phyloP scores from a whole-genome alignment of 805 yeast genomes.

The Kazachstania bromeliacearum region DNA sequence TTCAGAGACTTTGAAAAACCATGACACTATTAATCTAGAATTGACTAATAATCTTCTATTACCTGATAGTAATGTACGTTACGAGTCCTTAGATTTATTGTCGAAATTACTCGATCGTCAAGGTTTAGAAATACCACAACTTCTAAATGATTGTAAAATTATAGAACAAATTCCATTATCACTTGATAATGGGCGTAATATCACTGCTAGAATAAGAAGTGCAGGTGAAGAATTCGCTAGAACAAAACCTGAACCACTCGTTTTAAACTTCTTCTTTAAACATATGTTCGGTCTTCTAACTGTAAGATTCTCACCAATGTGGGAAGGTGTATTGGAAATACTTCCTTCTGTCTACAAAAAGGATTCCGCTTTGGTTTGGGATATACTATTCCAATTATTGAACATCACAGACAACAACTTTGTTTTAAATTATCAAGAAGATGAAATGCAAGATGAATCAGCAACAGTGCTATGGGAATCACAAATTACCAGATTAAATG shows the following conservation, averaged over 20 bases:
- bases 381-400: slow-evolving; percentile 33
- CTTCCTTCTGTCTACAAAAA: slow-evolving; percentile 39
- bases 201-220: slow-evolving; percentile 57
- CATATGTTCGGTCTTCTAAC: slow-evolving; percentile 63
- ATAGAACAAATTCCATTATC: slow-evolving; percentile 68
- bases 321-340: slow-evolving; percentile 66
- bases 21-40: not conserved
- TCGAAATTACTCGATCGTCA: slow-evolving; percentile 17
- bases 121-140: slow-evolving; percentile 29
- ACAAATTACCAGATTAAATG: slow-evolving; percentile 37
- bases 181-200: slow-evolving; percentile 63
- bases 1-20: not conserved
- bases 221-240: slow-evolving; percentile 38
- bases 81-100: slow-evolving; percentile 42
- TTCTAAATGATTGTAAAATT: slow-evolving; percentile 42
- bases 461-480: slow-evolving; percentile 33
- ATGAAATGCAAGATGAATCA: slow-evolving; percentile 6
- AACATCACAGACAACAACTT: slow-evolving; percentile 14
- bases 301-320: slow-evolving; percentile 72
- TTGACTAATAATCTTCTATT: slow-evolving; percentile 34
- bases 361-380: slow-evolving; percentile 46
- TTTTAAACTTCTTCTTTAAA: slow-evolving; percentile 27
- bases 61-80: slow-evolving; percentile 45
- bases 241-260: slow-evolving; percentile 17
- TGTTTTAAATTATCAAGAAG: slow-evolving; percentile 15